A percentile compares a stretch with the other conserved stretches of the same genome.
Evolutionary conservation across 2,329 filamentous ascomycete species (phyloP).

Genomic region (Aspergillus fumigatus): DNA sequence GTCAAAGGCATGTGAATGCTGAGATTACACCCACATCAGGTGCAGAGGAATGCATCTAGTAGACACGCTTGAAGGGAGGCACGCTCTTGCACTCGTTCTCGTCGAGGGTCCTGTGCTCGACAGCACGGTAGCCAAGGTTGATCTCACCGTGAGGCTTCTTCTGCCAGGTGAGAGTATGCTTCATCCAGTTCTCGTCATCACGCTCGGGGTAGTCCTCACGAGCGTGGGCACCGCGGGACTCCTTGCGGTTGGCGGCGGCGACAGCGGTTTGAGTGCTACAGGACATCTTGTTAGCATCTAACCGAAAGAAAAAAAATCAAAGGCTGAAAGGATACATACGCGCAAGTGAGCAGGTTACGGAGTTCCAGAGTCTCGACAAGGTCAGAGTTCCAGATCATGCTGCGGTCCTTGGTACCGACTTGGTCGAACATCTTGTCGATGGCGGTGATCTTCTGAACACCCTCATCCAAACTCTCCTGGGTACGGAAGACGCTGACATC

Average conservation of each 20-base stretch:
- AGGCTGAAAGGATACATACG: conserved; percentile 55
- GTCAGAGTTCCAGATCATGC: conserved; percentile 99
- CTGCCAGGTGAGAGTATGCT: conserved; percentile 97
- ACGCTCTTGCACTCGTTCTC: conserved; percentile 95
- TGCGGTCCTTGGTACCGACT: conserved; percentile 94
- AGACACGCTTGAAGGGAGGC: conserved; percentile 79
- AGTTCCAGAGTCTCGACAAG: conserved; percentile 94
- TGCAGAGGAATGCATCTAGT: conserved; percentile 32
- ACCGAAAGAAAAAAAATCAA: conserved; percentile 10
- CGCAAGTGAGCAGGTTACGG: conserved; percentile 92
- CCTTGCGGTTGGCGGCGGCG: conserved; percentile 88
- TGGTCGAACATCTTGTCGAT: conserved; percentile 77
- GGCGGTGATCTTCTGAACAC: conserved; percentile 79
- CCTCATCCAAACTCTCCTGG: conserved; percentile 87
- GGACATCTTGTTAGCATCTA: conserved; percentile 8
- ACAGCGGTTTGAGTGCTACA: conserved; percentile 79
- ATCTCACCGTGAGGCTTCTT: conserved; percentile 84
- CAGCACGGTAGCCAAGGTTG: conserved; percentile 79
- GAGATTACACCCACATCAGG: background rate
- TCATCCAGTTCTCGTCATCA: conserved; percentile 98
- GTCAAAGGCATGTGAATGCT: background rate
- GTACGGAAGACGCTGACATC: conserved; percentile 97
- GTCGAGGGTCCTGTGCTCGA: conserved; percentile 79
- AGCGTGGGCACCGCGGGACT: conserved; percentile 94
- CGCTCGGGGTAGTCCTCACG: conserved; percentile 95